Conservation (phyloP, 371 early-diverging fungal genomes). For the Parasitella parasitica region DNA sequence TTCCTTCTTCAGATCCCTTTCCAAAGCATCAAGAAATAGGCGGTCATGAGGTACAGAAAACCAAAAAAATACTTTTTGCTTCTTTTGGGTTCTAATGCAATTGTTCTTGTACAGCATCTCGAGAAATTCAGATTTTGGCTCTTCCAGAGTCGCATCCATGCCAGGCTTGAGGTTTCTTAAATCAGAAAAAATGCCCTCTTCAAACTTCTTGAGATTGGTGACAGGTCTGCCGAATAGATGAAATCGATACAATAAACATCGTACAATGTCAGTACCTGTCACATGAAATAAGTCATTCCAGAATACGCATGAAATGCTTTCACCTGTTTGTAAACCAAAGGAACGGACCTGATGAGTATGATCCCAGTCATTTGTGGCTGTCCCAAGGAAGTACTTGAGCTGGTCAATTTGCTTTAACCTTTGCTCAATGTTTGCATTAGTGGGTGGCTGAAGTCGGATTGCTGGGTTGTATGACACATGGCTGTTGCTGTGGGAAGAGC, state of each 20-base stretch:
- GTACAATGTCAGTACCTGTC: constrained; percentile 99
- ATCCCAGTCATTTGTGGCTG: constrained; percentile 64
- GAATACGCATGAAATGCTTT: constrained; percentile 86
- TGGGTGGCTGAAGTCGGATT: constrained; percentile 20
- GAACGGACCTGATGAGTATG: constrained; percentile 51
- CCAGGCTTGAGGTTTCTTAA: constrained; percentile 98
- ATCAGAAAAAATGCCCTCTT: constrained; percentile 99
- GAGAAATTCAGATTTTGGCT: constrained; percentile 96
- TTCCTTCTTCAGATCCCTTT: constrained; percentile 97
- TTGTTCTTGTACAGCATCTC: constrained; percentile 98
- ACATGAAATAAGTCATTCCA: constrained; percentile 93
- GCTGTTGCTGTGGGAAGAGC: background rate
- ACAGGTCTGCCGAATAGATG: constrained; percentile 92
- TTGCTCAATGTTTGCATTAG: constrained; percentile 28
- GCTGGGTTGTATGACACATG: background rate
- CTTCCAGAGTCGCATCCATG: constrained; percentile 94
- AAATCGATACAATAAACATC: constrained; percentile 92
- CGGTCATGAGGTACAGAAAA: constrained; percentile 97
- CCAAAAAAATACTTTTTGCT: constrained; percentile 99
- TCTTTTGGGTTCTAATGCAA: constrained; percentile 99
- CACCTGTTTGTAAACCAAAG: constrained; percentile 81
- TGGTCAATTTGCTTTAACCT: constrained; percentile 49
- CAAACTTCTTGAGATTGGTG: constrained; percentile 95
- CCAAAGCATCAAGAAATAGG: constrained; percentile 96
- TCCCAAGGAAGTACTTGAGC: constrained; percentile 57